Conservation (phyloP, 768 basidiomycete species). For the Naganishia randhawae region DNA sequence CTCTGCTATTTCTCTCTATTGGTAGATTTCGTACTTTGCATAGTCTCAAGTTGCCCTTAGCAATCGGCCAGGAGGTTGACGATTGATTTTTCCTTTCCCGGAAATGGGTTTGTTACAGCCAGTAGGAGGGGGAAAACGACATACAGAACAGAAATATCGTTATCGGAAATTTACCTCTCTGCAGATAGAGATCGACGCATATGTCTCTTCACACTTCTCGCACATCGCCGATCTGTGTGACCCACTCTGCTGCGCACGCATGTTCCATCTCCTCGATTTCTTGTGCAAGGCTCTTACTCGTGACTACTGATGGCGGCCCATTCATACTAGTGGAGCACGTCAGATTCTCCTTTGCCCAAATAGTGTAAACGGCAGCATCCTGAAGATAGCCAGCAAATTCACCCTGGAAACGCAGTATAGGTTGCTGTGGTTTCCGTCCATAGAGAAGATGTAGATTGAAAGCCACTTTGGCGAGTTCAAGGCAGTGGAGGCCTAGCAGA, state of each 20-base stretch:
- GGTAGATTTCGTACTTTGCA: too few relatives aligned
- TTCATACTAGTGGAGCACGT: conserved; percentile 2
- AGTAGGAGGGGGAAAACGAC: too few relatives aligned
- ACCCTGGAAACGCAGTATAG: background rate
- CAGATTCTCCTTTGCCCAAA: conserved; percentile 24
- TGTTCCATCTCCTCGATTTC: conserved; percentile 4
- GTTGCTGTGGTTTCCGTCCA: background rate
- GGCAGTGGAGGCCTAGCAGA: conserved; percentile 25
- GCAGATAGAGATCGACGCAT: background rate
- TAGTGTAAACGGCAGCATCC: conserved; percentile 20
- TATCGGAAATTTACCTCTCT: too few relatives aligned
- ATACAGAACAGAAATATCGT: too few relatives aligned
- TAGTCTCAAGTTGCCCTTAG: too few relatives aligned
- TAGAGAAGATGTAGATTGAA: conserved; percentile 17
- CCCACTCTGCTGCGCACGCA: background rate
- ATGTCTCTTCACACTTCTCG: background rate
- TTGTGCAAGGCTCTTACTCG: background rate
- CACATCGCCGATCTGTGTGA: background rate
- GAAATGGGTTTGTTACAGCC: too few relatives aligned
- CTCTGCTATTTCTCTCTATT: too few relatives aligned
- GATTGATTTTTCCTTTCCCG: too few relatives aligned
- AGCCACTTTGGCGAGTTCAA: conserved; percentile 26
- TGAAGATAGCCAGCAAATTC: background rate
- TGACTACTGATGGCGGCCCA: background rate
- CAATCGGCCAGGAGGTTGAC: too few relatives aligned